These are phyloP conservation scores for Citrus unshiu DNA, from an alignment of 345 rosid species.

Conservation along the genomic window DNA sequence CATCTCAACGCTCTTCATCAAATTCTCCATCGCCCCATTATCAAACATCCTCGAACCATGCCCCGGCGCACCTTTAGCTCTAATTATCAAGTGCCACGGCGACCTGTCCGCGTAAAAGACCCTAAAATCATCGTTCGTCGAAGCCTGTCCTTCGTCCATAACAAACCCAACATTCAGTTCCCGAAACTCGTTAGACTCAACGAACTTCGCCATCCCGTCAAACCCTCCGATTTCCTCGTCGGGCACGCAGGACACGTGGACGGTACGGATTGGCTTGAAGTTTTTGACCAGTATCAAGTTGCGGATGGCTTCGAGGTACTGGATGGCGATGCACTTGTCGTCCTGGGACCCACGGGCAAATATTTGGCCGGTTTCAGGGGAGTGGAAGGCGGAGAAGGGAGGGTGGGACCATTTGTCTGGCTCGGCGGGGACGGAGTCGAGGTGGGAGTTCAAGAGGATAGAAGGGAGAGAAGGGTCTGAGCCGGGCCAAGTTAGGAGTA, in stretches of 20 bases:
- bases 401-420: conserved; percentile 73
- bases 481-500: conserved; percentile 72
- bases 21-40: conserved; percentile 80
- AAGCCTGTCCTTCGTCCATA: conserved; percentile 90
- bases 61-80: conserved; percentile 66
- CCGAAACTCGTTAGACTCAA: conserved; percentile 48
- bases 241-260: conserved; percentile 66
- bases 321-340: conserved; percentile 79
- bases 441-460: conserved; percentile 80
- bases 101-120: conserved; percentile 76
- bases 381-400: conserved; percentile 71
- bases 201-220: conserved; percentile 61
- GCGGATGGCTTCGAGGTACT: conserved; percentile 76
- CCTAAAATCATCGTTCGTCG: conserved; percentile 53
- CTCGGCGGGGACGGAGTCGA: conserved; percentile 92
- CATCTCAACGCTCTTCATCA: conserved; percentile 79
- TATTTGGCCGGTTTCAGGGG: conserved; percentile 50
- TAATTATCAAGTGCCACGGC: conserved; percentile 55
- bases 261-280: conserved; percentile 53
- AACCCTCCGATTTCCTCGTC: conserved; percentile 86
- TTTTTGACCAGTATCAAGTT: conserved; percentile 32
- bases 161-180: conserved; percentile 76
- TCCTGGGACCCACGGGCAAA: conserved; percentile 89
- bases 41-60: conserved; percentile 84
- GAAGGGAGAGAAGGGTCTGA: conserved; percentile 68